A percentile compares a stretch with the other conserved stretches of the same genome.
These are phyloP conservation scores for Saccharomycopsis fibuligera DNA, from an alignment of 805 yeast genomes.

Conservation along the genomic window DNA sequence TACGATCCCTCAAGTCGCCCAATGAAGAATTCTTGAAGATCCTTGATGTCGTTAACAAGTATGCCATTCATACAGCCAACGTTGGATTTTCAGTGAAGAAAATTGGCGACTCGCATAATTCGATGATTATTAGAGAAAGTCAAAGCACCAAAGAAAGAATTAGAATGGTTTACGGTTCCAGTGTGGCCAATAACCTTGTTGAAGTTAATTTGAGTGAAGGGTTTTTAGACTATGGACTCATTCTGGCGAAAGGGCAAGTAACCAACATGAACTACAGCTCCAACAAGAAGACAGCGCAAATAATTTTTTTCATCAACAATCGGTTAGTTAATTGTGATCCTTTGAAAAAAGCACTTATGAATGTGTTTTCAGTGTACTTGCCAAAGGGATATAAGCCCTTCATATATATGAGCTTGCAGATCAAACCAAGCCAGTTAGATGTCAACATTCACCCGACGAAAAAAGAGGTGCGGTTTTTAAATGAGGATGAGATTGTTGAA, in stretches of 20 bases:
- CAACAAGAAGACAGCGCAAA: conserved; percentile 57
- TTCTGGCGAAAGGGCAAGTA: conserved; percentile 48
- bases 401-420: conserved; percentile 62
- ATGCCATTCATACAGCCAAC: conserved; percentile 64
- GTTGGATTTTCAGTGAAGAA: conserved; percentile 79
- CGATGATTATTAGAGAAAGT: conserved; percentile 52
- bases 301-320: conserved; percentile 79
- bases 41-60: conserved; percentile 75
- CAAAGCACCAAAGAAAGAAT: conserved; percentile 59
- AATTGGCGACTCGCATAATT: conserved; percentile 65
- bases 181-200: conserved; percentile 59
- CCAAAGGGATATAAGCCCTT: conserved; percentile 80
- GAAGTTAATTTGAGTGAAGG: conserved; percentile 35
- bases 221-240: conserved; percentile 43
- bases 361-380: conserved; percentile 55
- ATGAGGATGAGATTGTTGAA: conserved; percentile 82
- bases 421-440: conserved; percentile 68
- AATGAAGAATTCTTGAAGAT: conserved; percentile 73
- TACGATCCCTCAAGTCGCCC: conserved; percentile 55
- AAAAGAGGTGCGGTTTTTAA: conserved; percentile 77
- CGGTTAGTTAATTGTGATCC: conserved; percentile 83
- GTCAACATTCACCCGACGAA: conserved; percentile 97
- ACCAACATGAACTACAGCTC: conserved; percentile 60
- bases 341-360: conserved; percentile 56
- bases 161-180: conserved; percentile 62